Evolutionary conservation across 768 basidiomycete species (phyloP).

Genomic region (Suillus clintonianus): DNA sequence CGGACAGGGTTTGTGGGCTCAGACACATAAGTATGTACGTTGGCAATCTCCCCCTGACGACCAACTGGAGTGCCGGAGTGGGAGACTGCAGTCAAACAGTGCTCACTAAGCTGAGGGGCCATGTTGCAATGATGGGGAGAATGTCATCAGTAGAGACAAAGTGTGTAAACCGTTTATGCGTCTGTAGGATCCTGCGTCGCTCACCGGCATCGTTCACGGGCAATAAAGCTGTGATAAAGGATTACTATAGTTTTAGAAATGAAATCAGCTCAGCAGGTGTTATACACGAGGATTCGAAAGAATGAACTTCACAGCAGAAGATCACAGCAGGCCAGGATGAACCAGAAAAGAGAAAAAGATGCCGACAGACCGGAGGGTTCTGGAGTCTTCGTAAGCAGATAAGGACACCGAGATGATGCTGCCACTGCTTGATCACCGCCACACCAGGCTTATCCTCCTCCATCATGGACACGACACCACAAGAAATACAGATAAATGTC

Average conservation of each 20-base stretch:
- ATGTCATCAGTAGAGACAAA: not conserved
- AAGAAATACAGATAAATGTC: slow-evolving; percentile 66
- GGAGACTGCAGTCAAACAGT: slow-evolving; percentile 46
- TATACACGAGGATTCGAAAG: not conserved
- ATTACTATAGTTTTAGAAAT: not conserved
- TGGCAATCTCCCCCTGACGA: slow-evolving; percentile 41
- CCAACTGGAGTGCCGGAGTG: slow-evolving; percentile 49
- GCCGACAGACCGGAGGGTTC: not conserved
- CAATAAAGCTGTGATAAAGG: not conserved
- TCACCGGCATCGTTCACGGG: not conserved
- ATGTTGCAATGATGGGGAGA: slow-evolving; percentile 10
- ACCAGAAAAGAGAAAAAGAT: not conserved
- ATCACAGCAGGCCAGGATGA: not conserved
- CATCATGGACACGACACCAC: slow-evolving; percentile 49
- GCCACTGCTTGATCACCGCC: not conserved
- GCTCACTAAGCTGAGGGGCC: not conserved
- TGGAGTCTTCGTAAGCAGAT: not conserved
- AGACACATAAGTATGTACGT: slow-evolving; percentile 50
- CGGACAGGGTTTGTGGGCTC: slow-evolving; percentile 35
- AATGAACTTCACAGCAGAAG: not conserved
- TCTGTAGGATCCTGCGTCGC: not conserved
- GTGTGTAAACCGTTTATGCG: not conserved
- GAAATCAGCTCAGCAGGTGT: not conserved
- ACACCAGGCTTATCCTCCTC: slow-evolving; percentile 13
- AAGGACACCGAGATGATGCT: not conserved